These are phyloP conservation scores for Funneliformis mosseae DNA, from an alignment of 192 early-diverging fungal species.

Conservation along the genomic window DNA sequence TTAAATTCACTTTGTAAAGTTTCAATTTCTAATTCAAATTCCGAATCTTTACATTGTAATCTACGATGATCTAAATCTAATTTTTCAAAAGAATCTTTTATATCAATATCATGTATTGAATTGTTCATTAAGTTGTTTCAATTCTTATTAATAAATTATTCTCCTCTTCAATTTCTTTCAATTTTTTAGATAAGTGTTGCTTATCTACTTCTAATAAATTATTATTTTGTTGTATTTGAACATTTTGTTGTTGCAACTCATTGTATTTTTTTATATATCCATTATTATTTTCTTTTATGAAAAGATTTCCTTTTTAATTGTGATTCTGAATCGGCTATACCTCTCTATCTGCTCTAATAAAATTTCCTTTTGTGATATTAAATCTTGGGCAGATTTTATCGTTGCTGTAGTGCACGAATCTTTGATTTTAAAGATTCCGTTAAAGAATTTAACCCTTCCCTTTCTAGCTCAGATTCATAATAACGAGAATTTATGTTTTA, in stretches of 20 bases:
- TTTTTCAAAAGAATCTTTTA: not conserved
- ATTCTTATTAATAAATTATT: not conserved
- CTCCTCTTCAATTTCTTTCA: not conserved
- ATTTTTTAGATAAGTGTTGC: not conserved
- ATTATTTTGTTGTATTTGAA: not conserved
- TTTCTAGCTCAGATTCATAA: slow-evolving; percentile 4
- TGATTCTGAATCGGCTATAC: not conserved
- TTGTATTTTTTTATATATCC: not conserved
- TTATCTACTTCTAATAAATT: not conserved
- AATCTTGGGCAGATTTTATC: not conserved
- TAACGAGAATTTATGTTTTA: not conserved
- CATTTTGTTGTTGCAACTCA: slow-evolving; percentile 12
- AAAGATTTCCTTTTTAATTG: not conserved
- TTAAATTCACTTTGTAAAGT: not conserved
- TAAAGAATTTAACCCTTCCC: not conserved
- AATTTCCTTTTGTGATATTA: not conserved
- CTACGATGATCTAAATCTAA: not conserved
- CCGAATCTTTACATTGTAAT: not conserved
- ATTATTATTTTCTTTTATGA: not conserved
- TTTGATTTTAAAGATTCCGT: not conserved
- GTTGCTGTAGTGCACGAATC: not conserved
- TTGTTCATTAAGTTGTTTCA: not conserved
- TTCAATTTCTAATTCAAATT: slow-evolving; percentile 2
- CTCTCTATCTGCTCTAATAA: not conserved
- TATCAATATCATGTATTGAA: not conserved